These are phyloP conservation scores for Mycena pura DNA, from an alignment of 768 basidiomycete species.

Conservation along the genomic window DNA sequence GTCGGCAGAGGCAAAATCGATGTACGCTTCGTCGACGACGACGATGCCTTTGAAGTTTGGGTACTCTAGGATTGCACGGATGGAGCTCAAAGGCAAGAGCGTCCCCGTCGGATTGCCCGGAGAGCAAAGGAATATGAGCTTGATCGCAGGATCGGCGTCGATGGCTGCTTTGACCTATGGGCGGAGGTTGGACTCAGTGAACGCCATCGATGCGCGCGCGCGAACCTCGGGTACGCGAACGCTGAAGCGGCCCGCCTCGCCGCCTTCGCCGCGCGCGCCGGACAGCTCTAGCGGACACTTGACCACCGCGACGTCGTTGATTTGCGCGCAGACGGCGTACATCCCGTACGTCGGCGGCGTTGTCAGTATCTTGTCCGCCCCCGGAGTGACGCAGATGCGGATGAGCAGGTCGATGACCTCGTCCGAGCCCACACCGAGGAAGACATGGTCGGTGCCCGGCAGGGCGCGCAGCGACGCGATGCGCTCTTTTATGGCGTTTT, in stretches of 20 bases:
- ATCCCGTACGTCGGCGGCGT: constrained; percentile 98
- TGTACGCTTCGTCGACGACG: constrained; percentile 96
- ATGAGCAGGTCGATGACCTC: constrained; percentile 96
- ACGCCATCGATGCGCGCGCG: background rate
- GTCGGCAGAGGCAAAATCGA: constrained; percentile 81
- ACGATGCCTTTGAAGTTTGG: constrained; percentile 88
- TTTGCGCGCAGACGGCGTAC: constrained; percentile 93
- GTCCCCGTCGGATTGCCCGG: constrained; percentile 98
- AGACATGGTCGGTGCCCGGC: constrained; percentile 70
- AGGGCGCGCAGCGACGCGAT: constrained; percentile 78
- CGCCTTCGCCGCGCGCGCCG: constrained; percentile 72
- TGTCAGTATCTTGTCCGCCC: constrained; percentile 80
- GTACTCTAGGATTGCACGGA: constrained; percentile 78
- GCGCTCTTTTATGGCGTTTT: constrained; percentile 76
- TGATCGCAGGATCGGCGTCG: constrained; percentile 76
- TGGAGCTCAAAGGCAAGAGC: constrained; percentile 70
- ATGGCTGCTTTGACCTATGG: constrained; percentile 74
- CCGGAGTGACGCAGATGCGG: constrained; percentile 85
- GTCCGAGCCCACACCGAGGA: constrained; percentile 96
- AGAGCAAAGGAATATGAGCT: constrained; percentile 93
- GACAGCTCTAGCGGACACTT: constrained; percentile 74
- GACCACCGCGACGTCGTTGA: constrained; percentile 89
- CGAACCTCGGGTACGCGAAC: constrained; percentile 76
- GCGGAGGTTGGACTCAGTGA: background rate
- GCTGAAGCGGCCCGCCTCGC: constrained; percentile 75